phyloP scores from a whole-genome alignment of 2,329 filamentous ascomycete species.

The Diaporthe citri region DNA sequence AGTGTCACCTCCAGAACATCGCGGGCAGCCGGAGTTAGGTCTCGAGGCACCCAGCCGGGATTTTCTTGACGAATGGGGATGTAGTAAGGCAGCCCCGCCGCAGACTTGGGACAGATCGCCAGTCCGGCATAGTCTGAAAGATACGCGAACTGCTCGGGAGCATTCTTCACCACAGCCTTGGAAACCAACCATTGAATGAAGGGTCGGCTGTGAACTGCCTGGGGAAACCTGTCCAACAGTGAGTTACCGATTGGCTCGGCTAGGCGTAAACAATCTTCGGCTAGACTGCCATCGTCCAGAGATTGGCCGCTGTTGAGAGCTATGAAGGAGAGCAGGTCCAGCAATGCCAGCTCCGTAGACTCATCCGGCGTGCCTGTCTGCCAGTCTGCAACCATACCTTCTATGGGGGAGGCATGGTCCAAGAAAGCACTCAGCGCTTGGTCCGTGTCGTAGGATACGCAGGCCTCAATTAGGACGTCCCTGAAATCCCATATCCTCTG shows the following conservation, averaged over 20 bases:
- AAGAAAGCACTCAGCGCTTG: not conserved
- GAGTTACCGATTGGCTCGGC: constrained; percentile 3
- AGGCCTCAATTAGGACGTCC: not conserved
- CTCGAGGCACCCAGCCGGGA: not conserved
- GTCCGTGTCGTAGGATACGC: not conserved
- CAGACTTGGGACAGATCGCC: not conserved
- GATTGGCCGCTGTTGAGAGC: not conserved
- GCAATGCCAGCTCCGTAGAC: constrained; percentile 1
- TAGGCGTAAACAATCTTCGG: not conserved
- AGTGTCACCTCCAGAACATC: not conserved
- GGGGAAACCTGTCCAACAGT: not conserved
- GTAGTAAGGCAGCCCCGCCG: not conserved
- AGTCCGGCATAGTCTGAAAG: not conserved
- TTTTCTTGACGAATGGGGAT: not conserved
- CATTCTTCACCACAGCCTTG: not conserved
- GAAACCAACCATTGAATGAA: constrained; percentile 2
- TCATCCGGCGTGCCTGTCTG: not conserved
- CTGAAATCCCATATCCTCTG: constrained; percentile 21
- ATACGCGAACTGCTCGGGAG: not conserved
- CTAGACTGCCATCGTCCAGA: not conserved
- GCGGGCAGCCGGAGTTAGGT: not conserved
- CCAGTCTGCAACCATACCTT: constrained; percentile 2
- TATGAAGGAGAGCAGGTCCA: constrained; percentile 5
- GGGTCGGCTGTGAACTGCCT: not conserved
- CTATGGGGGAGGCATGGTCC: not conserved